Percentiles rank a stretch among this genome's conserved stretches.
Evolutionary conservation across 176 grass and related monocot genomes (phyloP).

Genomic region (Metroxylon sagu): DNA sequence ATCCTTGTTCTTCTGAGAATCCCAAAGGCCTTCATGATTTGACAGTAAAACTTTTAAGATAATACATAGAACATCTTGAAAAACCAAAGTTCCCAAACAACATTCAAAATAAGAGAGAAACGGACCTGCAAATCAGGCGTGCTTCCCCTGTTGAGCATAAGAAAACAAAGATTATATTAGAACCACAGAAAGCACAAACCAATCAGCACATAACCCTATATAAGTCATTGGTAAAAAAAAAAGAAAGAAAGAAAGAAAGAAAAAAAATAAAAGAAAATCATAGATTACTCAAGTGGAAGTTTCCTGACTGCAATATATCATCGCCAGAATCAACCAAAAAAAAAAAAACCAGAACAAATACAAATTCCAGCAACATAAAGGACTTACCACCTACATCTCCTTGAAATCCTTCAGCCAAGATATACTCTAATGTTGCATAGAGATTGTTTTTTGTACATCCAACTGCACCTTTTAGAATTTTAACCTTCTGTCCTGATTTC

Average conservation of each 20-base stretch:
- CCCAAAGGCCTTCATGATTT: conserved; percentile 29
- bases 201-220: no score
- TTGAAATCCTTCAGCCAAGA: conserved; percentile 39
- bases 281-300: no score
- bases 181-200: no score
- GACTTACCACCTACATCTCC: conserved; percentile 42
- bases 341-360: no score
- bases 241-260: not conserved
- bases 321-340: no score
- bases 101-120: not conserved
- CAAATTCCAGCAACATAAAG: no score
- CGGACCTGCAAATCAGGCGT: conserved; percentile 41
- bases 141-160: conserved; percentile 32
- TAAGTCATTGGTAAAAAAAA: not conserved
- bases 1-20: conserved; percentile 18
- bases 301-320: no score
- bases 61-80: no score
- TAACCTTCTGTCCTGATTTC: conserved; percentile 37
- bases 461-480: conserved; percentile 26
- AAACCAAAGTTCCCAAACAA: no score
- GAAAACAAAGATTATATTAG: no score
- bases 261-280: not conserved
- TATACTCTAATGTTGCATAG: conserved; percentile 37
- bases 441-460: conserved; percentile 26
- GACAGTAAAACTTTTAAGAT: no score